Base-by-base conservation (phyloP, 2,329 filamentous ascomycete genomes). In the Ophiostoma sp. region DNA sequence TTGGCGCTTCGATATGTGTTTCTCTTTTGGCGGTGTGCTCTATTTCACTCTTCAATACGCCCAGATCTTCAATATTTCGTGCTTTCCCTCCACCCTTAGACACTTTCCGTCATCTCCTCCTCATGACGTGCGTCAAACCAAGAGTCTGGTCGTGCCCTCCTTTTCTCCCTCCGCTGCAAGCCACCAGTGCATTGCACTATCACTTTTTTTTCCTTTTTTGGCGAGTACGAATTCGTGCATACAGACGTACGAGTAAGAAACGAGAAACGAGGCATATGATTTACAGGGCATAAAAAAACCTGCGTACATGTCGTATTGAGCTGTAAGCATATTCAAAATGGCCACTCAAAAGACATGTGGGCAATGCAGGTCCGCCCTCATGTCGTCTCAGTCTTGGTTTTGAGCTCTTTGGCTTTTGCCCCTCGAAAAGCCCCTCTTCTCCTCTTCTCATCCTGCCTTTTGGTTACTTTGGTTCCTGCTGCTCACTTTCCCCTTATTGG, bases 101-200 rank as follows among this genome's bases (percentile, higher is more conserved):
- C 9, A 11, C 19, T 39, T 36, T 66, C 39, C 57, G 61, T 22
- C 61, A 45, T 42, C 36, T 64, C 8, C 36, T 45, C 33, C 59
- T 25, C 61, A 66, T 66, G 61, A 66, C 61, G 61, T 66, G 61
- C 61, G 36, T 66, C 61, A 66, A 66, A 66, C 61, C 61, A 45
- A 42, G 61, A 66, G 61, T 17, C 61, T 45, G 36, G 61, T 19
- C 57, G 6, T 8, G n/a, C 28, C 28, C 55, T 50, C 45, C 17
- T 19, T n/a, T n/a, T n/a, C 17, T 50, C 19, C 19, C 59, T 63
- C 36, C 36, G 22, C 61, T 12, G n/a, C 61, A 45, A 66, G 22
- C 61, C 36, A 45, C 36, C 45, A 66, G 36, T 45, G 5, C 61
- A 28, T n/a, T 33, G 50, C 7, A 25, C 55, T 31, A 33, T 33